Conservation (phyloP, 2,329 filamentous ascomycete species). For the Exophiala lecanii-corni region DNA sequence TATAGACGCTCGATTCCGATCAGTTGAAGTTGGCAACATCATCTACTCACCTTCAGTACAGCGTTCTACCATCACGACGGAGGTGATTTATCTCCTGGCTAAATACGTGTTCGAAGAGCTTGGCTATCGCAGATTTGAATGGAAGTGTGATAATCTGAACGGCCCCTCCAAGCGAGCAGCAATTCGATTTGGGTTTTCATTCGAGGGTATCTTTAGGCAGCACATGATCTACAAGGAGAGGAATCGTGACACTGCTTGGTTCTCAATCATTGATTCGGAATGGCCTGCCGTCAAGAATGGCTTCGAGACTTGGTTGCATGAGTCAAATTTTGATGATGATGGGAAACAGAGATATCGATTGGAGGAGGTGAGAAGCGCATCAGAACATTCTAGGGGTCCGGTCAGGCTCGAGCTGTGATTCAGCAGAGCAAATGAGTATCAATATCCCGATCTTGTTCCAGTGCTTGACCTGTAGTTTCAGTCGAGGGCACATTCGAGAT, state of each 20-base stretch:
- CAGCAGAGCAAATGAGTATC: not conserved
- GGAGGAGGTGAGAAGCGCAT: conserved; percentile 30
- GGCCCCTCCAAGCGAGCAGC: conserved; percentile 52
- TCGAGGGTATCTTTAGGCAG: conserved; percentile 58
- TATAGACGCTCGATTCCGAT: conserved; percentile 45
- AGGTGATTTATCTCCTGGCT: conserved; percentile 55
- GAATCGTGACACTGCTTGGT: conserved; percentile 58
- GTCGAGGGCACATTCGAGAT: no score
- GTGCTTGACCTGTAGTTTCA: no score
- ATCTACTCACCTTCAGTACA: conserved; percentile 49
- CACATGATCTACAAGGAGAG: conserved; percentile 57
- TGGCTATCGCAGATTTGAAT: conserved; percentile 56
- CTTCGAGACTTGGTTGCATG: conserved; percentile 52
- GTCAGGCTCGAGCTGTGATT: conserved; percentile 8
- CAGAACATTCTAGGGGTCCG: conserved; percentile 7
- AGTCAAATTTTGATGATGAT: conserved; percentile 52
- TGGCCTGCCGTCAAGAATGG: conserved; percentile 48
- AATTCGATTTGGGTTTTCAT: conserved; percentile 53
- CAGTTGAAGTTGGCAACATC: conserved; percentile 56
- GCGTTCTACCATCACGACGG: conserved; percentile 53
- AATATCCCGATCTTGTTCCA: no score
- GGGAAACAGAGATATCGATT: conserved; percentile 50
- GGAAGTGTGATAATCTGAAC: conserved; percentile 61
- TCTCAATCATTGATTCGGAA: conserved; percentile 54
- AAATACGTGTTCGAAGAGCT: conserved; percentile 51